A percentile compares a stretch with the other conserved stretches of the same genome.
Conservation (phyloP, 73 alveolate genomes). For the Tetrahymena thermophila region DNA sequence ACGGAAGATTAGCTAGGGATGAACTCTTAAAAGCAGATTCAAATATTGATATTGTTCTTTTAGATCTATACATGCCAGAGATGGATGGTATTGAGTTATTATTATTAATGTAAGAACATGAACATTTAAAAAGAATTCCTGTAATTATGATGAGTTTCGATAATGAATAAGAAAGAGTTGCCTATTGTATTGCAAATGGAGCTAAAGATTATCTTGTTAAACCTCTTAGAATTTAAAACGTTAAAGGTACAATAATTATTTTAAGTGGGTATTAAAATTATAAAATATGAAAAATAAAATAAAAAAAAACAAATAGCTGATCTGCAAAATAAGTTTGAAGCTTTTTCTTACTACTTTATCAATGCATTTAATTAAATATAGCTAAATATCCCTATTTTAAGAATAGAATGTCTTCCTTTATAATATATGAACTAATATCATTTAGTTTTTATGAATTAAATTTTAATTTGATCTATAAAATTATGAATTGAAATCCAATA, state of each 20-base stretch:
- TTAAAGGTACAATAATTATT: neutral
- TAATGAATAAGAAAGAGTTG: constrained; percentile 41
- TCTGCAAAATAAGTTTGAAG: too few species aligned
- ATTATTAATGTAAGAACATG: constrained; percentile 48
- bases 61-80: constrained; percentile 70
- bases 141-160: constrained; percentile 71
- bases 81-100: constrained; percentile 74
- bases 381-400: too few species aligned
- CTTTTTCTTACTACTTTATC: too few species aligned
- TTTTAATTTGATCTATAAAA: too few species aligned
- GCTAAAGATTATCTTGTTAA: constrained; percentile 68
- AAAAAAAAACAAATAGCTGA: too few species aligned
- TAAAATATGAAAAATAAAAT: neutral
- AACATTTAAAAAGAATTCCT: constrained; percentile 50
- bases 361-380: too few species aligned
- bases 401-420: too few species aligned
- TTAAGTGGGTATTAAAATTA: neutral
- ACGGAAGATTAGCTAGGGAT: constrained; percentile 60
- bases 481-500: too few species aligned
- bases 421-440: too few species aligned
- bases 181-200: constrained; percentile 54
- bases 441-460: too few species aligned
- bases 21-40: constrained; percentile 31
- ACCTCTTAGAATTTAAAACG: constrained; percentile 48
- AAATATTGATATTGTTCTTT: constrained; percentile 56